Percentiles rank a stretch among this genome's conserved stretches.
phyloP scores from a whole-genome alignment of 257 asterid genomes.

The Verbena officinalis region DNA sequence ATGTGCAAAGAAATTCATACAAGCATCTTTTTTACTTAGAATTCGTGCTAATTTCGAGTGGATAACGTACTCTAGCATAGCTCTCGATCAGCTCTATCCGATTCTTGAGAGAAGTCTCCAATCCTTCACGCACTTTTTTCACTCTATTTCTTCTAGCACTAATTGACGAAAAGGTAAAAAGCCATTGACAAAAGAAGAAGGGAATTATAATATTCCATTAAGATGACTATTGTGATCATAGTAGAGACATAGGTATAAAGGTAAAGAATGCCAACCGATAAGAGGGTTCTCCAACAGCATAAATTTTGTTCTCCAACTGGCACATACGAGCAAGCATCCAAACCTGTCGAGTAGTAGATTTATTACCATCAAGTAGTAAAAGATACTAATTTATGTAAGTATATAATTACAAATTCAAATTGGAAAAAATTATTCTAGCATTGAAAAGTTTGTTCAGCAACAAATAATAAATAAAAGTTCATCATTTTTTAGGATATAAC shows the following conservation, averaged over 20 bases:
- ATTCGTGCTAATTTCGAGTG: not conserved
- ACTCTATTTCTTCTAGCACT: conserved; percentile 85
- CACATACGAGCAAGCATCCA: conserved; percentile 99
- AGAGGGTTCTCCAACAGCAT: conserved; percentile 94
- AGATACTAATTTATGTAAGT: not conserved
- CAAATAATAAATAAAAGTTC: conserved; percentile 21
- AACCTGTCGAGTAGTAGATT: conserved; percentile 46
- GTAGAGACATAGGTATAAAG: conserved; percentile 7
- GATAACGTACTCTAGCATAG: conserved; percentile 81
- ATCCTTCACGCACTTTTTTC: conserved; percentile 74
- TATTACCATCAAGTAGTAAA: not conserved
- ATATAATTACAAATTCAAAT: not conserved
- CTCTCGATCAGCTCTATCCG: conserved; percentile 92
- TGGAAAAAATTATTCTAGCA: not conserved
- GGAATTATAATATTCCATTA: conserved; percentile 8
- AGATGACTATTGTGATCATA: not conserved
- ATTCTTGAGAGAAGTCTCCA: conserved; percentile 75
- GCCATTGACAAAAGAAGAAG: not conserved
- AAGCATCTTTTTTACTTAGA: conserved; percentile 3
- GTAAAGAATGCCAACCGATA: conserved; percentile 56
- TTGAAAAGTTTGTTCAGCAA: not conserved
- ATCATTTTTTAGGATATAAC: conserved; percentile 36
- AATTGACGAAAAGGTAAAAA: conserved; percentile 9
- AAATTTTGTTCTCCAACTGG: conserved; percentile 90
- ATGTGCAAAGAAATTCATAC: conserved; percentile 2